phyloP scores from a whole-genome alignment of 139 green algal genomes.

The Klebsormidium nitens region DNA sequence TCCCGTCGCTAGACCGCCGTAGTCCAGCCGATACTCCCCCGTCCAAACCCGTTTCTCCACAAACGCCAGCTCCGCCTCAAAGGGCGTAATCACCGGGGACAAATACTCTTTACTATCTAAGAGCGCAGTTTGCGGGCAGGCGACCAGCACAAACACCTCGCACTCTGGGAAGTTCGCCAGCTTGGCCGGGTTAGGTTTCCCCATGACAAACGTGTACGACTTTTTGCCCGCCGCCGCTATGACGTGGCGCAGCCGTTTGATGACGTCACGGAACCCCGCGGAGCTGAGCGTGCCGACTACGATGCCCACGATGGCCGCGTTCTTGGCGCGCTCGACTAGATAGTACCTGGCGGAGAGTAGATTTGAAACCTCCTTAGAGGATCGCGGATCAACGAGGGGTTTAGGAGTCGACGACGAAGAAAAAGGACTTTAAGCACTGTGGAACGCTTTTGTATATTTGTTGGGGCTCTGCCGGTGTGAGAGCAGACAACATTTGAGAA shows the following conservation, averaged over 20 bases:
- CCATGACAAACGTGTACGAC: conserved; percentile 58
- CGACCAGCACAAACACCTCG: conserved; percentile 53
- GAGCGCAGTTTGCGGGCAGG: conserved; percentile 54
- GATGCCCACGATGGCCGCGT: conserved; percentile 77
- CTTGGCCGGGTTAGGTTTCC: conserved; percentile 87
- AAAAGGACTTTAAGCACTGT: too few relatives aligned
- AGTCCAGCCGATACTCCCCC: conserved; percentile 34
- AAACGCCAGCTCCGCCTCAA: conserved; percentile 66
- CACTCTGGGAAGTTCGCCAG: conserved; percentile 93
- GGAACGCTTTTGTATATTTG: too few relatives aligned
- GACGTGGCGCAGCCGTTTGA: conserved; percentile 46
- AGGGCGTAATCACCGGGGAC: conserved; percentile 82
- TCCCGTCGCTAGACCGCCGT: not conserved
- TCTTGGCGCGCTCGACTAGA: conserved; percentile 76
- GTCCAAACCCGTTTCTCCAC: conserved; percentile 28
- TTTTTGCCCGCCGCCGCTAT: conserved; percentile 32
- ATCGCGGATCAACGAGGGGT: too few relatives aligned
- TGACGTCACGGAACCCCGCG: conserved; percentile 62
- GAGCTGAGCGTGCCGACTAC: conserved; percentile 69
- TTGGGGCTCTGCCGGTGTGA: too few relatives aligned
- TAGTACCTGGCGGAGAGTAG: conserved; percentile 56
- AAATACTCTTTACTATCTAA: conserved; percentile 85
- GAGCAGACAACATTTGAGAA: too few relatives aligned
- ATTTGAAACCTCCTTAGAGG: not conserved
- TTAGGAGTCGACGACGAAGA: too few relatives aligned